These are phyloP conservation scores for Collybiopsis confluens DNA, from an alignment of 768 basidiomycete genomes.

Conservation along the genomic window DNA sequence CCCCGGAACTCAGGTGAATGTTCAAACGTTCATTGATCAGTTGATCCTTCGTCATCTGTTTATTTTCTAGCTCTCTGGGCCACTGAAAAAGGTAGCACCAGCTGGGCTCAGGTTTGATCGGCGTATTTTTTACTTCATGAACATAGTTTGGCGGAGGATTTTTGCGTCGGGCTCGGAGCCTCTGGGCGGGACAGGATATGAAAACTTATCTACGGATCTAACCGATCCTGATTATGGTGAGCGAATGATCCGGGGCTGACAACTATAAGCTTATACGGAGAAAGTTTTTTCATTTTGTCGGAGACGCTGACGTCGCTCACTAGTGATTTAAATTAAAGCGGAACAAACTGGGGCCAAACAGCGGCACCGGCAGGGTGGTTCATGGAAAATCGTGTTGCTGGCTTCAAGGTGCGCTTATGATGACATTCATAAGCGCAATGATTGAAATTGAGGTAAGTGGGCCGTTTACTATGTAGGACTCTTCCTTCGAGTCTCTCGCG, in stretches of 20 bases:
- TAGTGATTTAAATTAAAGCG: constrained; percentile 59
- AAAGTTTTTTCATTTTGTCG: constrained; percentile 51
- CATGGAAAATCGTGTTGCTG: constrained; percentile 46
- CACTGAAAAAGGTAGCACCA: too few relatives aligned
- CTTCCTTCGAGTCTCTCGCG: constrained; percentile 47
- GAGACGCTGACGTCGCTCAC: constrained; percentile 41
- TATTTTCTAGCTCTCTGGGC: too few relatives aligned
- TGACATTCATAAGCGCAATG: not conserved
- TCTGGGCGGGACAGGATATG: constrained; percentile 45
- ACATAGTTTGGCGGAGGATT: constrained; percentile 48
- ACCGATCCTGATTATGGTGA: constrained; percentile 8
- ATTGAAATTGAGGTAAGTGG: not conserved
- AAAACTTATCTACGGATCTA: constrained; percentile 20
- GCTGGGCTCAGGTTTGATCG: constrained; percentile 46
- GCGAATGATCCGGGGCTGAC: constrained; percentile 36
- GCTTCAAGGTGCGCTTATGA: constrained; percentile 40
- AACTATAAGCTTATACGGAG: constrained; percentile 37
- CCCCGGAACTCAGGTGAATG: too few relatives aligned
- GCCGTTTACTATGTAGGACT: constrained; percentile 25
- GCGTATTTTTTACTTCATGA: constrained; percentile 43
- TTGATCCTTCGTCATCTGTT: too few relatives aligned
- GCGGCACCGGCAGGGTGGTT: constrained; percentile 48
- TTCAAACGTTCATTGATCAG: too few relatives aligned
- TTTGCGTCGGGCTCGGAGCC: constrained; percentile 37
- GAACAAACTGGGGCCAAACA: constrained; percentile 62